Evolutionary conservation across 441 rosid species (phyloP).

Genomic region (Adansonia grandidieri): DNA sequence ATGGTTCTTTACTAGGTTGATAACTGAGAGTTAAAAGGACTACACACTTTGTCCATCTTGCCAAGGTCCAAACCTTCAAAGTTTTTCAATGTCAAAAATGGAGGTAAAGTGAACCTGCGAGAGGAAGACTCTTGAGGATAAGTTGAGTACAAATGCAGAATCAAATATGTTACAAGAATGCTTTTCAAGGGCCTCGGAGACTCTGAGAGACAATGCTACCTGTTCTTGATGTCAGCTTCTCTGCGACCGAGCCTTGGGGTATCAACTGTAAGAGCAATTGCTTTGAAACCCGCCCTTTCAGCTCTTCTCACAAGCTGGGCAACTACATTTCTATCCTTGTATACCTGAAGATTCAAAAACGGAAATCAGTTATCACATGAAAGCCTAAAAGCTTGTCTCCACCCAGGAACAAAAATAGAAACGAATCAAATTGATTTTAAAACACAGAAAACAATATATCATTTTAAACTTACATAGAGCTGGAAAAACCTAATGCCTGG

Average conservation of each 20-base stretch:
- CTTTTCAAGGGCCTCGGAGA: neutral
- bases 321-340: slow-evolving; percentile 76
- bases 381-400: neutral
- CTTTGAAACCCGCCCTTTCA: slow-evolving; percentile 93
- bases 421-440: neutral
- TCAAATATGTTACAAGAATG: neutral
- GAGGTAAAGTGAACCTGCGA: slow-evolving; percentile 75
- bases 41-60: slow-evolving; percentile 69
- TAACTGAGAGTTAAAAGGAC: neutral
- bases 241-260: slow-evolving; percentile 68
- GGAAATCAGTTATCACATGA: neutral
- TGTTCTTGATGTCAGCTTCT: slow-evolving; percentile 68
- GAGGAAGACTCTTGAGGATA: neutral
- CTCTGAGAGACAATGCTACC: slow-evolving; percentile 30
- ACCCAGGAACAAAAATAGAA: neutral
- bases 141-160: neutral
- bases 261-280: slow-evolving; percentile 75
- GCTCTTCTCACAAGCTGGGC: slow-evolving; percentile 94
- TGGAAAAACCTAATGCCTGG: slow-evolving; percentile 93
- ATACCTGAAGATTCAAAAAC: slow-evolving; percentile 52
- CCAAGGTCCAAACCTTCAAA: slow-evolving; percentile 55
- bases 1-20: neutral
- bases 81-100: slow-evolving; percentile 48
- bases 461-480: slow-evolving; percentile 68
- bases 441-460: neutral